Base-by-base conservation (phyloP, 2,329 filamentous ascomycete genomes). In the Sordariomycetes sp. region DNA sequence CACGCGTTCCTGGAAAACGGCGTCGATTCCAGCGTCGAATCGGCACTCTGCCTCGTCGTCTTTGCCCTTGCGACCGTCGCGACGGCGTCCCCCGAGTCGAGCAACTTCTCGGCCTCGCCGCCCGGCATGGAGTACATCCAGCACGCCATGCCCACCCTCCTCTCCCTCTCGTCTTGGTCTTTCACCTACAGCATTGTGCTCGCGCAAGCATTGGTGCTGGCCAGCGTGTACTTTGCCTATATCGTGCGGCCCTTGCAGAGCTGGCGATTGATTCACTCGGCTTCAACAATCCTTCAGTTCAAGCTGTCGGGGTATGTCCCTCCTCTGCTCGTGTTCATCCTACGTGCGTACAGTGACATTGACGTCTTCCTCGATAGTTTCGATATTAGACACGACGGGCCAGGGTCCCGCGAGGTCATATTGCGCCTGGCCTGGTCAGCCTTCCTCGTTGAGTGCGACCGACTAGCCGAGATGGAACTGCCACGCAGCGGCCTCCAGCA, bases 141-240 rank as follows among this genome's bases (percentile, higher is more conserved):
- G 40, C 62, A 64, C 12, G 68, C 68, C 2, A 58, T 70, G 59
- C 65, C 65, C 0, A 68, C 64, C 12, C 62, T 70, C 10, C 60
- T 68, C 5, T 58, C 62, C 3, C 61, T 63, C n/a, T 65, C 67
- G 0, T 64, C 66, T 1, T 68, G 66, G 66, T 68, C 66, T 1
- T 69, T 69, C 55, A 64, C 64, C 2, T 63, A 64, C 7, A 65
- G 62, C 50, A 59, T 68, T 3, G 56, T 66, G 8, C 60, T 69
- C 1, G 60, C 66, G 1, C 67, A 71, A 55, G 64, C 67, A 4
- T 58, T 70, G 8, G 66, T 70, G 4, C 61, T 71, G 4, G 69
- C 66, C 1, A 69, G 68, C 35, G 59, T 70, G 2, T 71, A 70
- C 57, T 70, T 69, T 62, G 67, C 68, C 0, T 69, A 68, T 50